Base-by-base conservation (phyloP, 2,329 filamentous ascomycete species). In the Fusarium beomiforme region DNA sequence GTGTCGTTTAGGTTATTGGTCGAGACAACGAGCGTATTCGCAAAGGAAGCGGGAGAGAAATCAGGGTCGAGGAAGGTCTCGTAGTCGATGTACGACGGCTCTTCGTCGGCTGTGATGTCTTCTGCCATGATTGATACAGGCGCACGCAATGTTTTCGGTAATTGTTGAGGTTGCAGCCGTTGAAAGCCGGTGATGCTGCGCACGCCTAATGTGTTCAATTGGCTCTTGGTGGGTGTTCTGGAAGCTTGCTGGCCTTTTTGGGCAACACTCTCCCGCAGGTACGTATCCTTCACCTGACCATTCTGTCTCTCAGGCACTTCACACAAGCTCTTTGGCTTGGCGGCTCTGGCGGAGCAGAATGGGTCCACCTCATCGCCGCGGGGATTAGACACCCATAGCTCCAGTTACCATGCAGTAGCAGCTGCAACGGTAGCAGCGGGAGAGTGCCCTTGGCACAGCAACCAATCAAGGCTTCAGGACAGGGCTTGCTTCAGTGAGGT, bases 1-100 rank as follows among this genome's bases (percentile, higher is more conserved):
- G 91, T 91, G 82, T 98, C 96, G 73, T 92, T 93, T 64, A 94
- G 87, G 83, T 98, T 97, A 85, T 98, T 98, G 59, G 95, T 98
- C 41, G 91, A 88, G 62, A 95, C 90, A 51, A 98, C 93, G 64
- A 99, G 90, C 29, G 89, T 89, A 81, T 98, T 98, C 75, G 96
- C 95, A 78, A 98, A 98, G 19, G 88, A 83, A 23, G 92, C 86
- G 9, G 95, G 89, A 24, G 91, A 93, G 84, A 99, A 99, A 68
- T 88, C 85, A 14, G 94, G 93, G 51, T 92, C 89, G 71, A 98
- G 89, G 77, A 99, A 97, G 70, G 93, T 88, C 80, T 97, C 94
- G 83, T 97, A 97, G 87, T 98, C 95, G 78, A 99, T 95, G 83
- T 99, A 99, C 12, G 93, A 96, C 42, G 91, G 87, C 64, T 92